These are phyloP conservation scores for Neurospora cerealis DNA, from an alignment of 495 filamentous ascomycete species.

Conservation along the genomic window DNA sequence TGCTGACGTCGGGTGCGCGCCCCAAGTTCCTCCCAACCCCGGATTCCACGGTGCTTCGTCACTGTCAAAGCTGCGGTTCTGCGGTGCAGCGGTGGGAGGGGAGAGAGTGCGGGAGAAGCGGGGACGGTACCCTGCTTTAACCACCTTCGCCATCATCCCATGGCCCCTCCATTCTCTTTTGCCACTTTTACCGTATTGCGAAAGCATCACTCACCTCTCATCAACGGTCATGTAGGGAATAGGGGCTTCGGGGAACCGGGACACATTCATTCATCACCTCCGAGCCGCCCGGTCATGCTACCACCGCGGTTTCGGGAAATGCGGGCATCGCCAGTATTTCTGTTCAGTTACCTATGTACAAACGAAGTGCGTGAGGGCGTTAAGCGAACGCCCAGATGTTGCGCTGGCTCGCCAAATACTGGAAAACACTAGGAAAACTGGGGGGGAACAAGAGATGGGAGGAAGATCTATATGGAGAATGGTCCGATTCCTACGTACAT, in stretches of 20 bases:
- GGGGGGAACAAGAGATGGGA: not conserved
- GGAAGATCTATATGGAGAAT: not conserved
- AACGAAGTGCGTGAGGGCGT: not conserved
- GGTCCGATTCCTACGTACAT: not conserved
- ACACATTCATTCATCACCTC: not conserved
- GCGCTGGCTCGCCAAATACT: not conserved
- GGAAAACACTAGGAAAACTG: not conserved
- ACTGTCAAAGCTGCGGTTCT: not conserved
- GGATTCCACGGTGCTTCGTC: not conserved
- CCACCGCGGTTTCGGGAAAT: not conserved
- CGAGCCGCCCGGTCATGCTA: not conserved
- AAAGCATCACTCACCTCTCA: no score
- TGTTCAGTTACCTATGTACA: not conserved
- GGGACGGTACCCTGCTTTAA: not conserved
- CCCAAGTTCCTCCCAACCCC: not conserved
- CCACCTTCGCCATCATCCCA: no score
- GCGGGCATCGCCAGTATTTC: not conserved
- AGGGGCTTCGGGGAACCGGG: not conserved
- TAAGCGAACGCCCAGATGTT: not conserved
- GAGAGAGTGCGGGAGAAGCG: not conserved
- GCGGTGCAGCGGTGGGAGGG: not conserved
- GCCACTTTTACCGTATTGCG: no score
- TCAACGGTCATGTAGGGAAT: not conserved
- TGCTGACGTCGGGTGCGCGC: not conserved
- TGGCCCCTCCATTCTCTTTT: no score